Evolutionary conservation across 257 asterid species (phyloP).

Genomic region (Solanum ahanhuiri): DNA sequence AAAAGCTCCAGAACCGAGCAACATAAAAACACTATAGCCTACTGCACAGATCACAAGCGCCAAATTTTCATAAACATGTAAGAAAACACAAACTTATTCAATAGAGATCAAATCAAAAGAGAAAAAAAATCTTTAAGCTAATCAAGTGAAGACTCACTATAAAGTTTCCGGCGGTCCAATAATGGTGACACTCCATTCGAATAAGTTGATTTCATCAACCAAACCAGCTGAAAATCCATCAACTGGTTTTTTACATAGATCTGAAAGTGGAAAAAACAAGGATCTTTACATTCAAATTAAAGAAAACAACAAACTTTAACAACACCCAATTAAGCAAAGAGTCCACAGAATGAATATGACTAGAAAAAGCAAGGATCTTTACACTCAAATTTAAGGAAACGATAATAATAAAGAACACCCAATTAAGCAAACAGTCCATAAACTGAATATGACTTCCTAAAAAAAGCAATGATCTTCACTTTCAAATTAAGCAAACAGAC

Average conservation of each 20-base stretch:
- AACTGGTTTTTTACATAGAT: constrained; percentile 80
- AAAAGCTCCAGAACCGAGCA: not conserved
- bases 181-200: constrained; percentile 94
- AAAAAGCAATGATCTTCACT: not conserved
- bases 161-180: constrained; percentile 97
- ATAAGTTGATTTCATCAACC: constrained; percentile 69
- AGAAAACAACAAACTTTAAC: not conserved
- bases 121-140: not conserved
- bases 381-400: not conserved
- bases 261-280: constrained; percentile 26
- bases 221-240: constrained; percentile 99
- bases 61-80: not conserved
- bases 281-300: not conserved
- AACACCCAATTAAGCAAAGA: not conserved
- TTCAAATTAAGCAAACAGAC: not conserved
- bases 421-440: not conserved
- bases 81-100: not conserved
- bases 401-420: not conserved
- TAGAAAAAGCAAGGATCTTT: not conserved
- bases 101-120: not conserved
- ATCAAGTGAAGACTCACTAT: constrained; percentile 41
- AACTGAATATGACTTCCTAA: not conserved
- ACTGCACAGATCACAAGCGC: not conserved
- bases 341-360: not conserved
- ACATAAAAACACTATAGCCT: not conserved